Evolutionary conservation across 345 rosid genomes (phyloP).

Genomic region (Chamaenerion angustifolium): DNA sequence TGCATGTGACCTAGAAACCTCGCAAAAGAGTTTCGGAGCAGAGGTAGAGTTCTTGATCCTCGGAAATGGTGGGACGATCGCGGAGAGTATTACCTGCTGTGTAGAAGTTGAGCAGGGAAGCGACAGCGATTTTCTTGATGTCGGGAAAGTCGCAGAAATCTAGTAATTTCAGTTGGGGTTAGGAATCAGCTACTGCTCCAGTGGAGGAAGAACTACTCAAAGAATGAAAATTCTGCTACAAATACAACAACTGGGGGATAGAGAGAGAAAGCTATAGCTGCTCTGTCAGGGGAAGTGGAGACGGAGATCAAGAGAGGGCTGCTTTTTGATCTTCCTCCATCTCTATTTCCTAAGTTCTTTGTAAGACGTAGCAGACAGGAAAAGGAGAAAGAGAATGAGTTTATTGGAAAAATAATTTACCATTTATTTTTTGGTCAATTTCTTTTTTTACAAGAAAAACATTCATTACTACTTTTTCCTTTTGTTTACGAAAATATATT

Average conservation of each 20-base stretch:
- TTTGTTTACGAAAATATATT: too few species aligned
- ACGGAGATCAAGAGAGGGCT: conserved; percentile 5
- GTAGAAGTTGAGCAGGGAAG: not conserved
- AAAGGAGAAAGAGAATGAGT: not conserved
- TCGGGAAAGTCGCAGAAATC: not conserved
- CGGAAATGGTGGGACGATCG: conserved; percentile 4
- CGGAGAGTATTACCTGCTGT: conserved; percentile 29
- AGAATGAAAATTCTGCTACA: too few species aligned
- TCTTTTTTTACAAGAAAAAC: too few species aligned
- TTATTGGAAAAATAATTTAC: too few species aligned
- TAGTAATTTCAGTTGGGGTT: not conserved
- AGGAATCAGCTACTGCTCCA: not conserved
- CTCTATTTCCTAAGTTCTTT: conserved; percentile 8
- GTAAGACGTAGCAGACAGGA: not conserved
- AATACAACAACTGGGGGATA: not conserved
- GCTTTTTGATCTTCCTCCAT: conserved; percentile 12
- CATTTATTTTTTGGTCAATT: too few species aligned
- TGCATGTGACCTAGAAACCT: conserved; percentile 4
- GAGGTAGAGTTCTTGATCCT: not conserved
- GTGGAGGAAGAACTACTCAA: not conserved
- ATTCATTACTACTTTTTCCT: too few species aligned
- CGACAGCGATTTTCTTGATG: too few species aligned
- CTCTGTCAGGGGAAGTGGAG: not conserved
- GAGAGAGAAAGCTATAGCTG: not conserved
- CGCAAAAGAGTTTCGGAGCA: not conserved